phyloP scores from a whole-genome alignment of 768 basidiomycete species.

The Hygrophorus pudorinus region DNA sequence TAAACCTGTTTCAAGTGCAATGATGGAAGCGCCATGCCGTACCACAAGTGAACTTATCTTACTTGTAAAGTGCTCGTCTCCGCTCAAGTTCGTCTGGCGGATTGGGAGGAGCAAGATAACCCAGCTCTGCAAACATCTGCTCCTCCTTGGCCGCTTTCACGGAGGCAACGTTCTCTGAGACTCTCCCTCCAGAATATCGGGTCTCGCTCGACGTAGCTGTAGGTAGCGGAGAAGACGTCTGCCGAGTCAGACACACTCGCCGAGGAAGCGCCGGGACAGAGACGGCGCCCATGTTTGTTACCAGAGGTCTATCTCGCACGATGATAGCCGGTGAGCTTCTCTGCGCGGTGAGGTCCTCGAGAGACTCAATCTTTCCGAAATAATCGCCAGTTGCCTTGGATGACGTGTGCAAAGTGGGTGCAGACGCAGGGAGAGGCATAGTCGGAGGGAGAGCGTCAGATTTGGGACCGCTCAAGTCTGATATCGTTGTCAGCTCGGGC shows the following conservation, averaged over 20 bases:
- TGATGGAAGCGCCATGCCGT: not conserved
- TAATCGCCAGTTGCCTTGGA: not conserved
- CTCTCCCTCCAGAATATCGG: conserved; percentile 22
- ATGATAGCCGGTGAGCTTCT: conserved; percentile 2
- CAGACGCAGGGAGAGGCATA: not conserved
- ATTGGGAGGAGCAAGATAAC: conserved; percentile 70
- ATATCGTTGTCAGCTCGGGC: too few species aligned
- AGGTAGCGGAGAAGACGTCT: conserved; percentile 57
- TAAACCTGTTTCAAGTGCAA: conserved; percentile 45
- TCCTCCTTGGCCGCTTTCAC: conserved; percentile 48
- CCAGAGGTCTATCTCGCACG: conserved; percentile 5
- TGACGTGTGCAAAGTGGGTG: not conserved
- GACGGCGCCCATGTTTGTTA: conserved; percentile 14
- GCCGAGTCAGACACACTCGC: conserved; percentile 46
- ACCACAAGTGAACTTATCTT: conserved; percentile 14
- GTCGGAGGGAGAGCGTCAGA: not conserved
- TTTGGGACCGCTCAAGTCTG: not conserved
- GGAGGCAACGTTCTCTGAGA: conserved; percentile 18
- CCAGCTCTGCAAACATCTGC: conserved; percentile 51
- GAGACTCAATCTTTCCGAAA: not conserved
- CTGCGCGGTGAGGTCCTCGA: not conserved
- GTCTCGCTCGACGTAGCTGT: conserved; percentile 25
- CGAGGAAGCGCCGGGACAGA: conserved; percentile 41
- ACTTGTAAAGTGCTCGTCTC: conserved; percentile 80
- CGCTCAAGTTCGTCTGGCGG: conserved; percentile 81